Conservation (phyloP, 2,329 filamentous ascomycete genomes). For the Fusarium graminum region DNA sequence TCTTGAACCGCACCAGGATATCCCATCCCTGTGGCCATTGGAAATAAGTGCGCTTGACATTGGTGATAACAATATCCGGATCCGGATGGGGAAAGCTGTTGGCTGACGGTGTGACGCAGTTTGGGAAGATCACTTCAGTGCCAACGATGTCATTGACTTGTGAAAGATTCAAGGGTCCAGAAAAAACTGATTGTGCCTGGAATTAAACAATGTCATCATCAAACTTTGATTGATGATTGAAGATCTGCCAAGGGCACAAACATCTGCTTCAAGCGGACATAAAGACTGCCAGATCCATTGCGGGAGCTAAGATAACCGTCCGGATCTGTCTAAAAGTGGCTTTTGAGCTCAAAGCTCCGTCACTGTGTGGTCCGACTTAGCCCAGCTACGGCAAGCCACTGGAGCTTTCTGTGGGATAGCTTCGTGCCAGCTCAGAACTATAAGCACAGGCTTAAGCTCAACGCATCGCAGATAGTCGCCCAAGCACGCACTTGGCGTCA, state of each 20-base stretch:
- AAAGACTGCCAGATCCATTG: not conserved
- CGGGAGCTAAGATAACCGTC: not conserved
- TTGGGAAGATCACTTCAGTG: no score
- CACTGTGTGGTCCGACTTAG: not conserved
- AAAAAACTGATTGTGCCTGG: not conserved
- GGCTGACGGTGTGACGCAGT: no score
- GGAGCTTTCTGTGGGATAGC: not conserved
- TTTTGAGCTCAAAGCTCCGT: not conserved
- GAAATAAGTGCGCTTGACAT: no score
- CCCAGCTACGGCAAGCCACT: constrained; percentile 13
- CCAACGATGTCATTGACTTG: not conserved
- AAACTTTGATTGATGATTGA: not conserved
- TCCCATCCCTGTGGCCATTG: no score
- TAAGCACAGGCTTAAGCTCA: not conserved
- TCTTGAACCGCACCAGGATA: no score
- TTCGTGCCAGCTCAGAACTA: constrained; percentile 21
- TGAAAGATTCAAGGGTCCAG: not conserved
- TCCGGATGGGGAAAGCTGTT: not conserved
- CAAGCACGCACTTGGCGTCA: constrained; percentile 6
- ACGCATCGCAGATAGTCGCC: not conserved
- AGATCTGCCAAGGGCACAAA: not conserved
- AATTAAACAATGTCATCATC: rapidly evolving
- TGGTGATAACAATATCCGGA: not conserved
- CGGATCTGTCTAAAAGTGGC: not conserved
- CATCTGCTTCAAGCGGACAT: no score